Evolutionary conservation across 2,329 filamentous ascomycete species (phyloP).

Genomic region (Trichoderma citrinoviride): DNA sequence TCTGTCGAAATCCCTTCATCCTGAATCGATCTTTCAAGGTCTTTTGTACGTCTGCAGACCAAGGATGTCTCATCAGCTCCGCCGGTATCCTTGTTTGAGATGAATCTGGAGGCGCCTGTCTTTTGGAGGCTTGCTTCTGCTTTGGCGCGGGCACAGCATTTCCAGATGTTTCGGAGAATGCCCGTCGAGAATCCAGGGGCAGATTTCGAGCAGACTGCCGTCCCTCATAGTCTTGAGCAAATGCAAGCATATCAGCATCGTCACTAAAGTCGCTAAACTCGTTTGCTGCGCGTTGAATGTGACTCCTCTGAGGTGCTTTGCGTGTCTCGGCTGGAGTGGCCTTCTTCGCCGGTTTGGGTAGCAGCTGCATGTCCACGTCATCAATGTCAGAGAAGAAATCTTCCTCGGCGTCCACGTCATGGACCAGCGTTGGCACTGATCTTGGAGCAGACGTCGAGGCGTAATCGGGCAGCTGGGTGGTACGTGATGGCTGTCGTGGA

Average conservation of each 20-base stretch:
- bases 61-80: constrained; percentile 64
- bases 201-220: constrained; percentile 34
- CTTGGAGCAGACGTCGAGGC: not conserved
- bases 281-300: constrained; percentile 29
- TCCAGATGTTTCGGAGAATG: constrained; percentile 49
- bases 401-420: constrained; percentile 29
- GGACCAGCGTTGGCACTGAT: constrained; percentile 17
- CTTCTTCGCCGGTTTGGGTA: constrained; percentile 19
- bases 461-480: not conserved
- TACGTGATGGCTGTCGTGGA: constrained; percentile 27
- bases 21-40: constrained; percentile 81
- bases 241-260: constrained; percentile 51
- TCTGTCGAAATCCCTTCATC: constrained; percentile 81
- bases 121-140: constrained; percentile 35
- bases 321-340: constrained; percentile 10
- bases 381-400: constrained; percentile 34
- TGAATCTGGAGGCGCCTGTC: constrained; percentile 27
- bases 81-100: constrained; percentile 43
- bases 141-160: constrained; percentile 40
- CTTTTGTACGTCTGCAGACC: constrained; percentile 81
- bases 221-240: constrained; percentile 51
- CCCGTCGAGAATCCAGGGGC: constrained; percentile 34
- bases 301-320: constrained; percentile 11
- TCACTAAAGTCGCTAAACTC: constrained; percentile 50
- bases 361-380: constrained; percentile 28